These are phyloP conservation scores for Nigrospora sphaerica DNA, from an alignment of 2,329 filamentous ascomycete genomes.

Conservation along the genomic window DNA sequence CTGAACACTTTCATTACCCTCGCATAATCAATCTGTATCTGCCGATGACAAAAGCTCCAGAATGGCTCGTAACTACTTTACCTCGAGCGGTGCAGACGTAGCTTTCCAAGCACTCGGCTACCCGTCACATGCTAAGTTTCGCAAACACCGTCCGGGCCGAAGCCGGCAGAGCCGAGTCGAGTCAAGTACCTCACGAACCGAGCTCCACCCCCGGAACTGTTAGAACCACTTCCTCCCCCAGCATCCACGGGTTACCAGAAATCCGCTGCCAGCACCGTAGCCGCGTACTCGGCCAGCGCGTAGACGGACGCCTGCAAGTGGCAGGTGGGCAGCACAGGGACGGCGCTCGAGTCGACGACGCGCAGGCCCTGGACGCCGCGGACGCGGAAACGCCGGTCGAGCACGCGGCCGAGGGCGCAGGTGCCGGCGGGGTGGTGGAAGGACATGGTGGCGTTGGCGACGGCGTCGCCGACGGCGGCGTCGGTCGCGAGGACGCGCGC, in stretches of 20 bases:
- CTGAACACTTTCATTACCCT: too few relatives aligned
- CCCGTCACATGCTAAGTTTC: too few relatives aligned
- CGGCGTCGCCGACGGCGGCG: slow-evolving; percentile 6
- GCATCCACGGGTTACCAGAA: background rate
- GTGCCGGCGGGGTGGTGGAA: slow-evolving; percentile 14
- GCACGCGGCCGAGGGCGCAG: slow-evolving; percentile 8
- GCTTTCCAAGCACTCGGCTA: too few relatives aligned
- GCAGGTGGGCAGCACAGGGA: slow-evolving; percentile 9
- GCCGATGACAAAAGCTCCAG: too few relatives aligned
- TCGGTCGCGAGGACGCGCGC: slow-evolving; percentile 9
- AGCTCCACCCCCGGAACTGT: too few relatives aligned
- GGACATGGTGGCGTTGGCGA: slow-evolving; percentile 3
- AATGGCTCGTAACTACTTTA: too few relatives aligned
- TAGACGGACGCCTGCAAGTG: slow-evolving; percentile 10
- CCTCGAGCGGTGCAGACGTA: too few relatives aligned
- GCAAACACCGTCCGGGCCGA: too few relatives aligned
- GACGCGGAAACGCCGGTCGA: slow-evolving; percentile 9
- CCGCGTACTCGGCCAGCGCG: slow-evolving; percentile 4
- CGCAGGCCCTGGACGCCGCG: slow-evolving; percentile 10
- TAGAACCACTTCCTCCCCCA: too few relatives aligned
- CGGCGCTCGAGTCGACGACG: slow-evolving; percentile 10
- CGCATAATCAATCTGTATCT: too few relatives aligned
- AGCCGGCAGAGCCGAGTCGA: too few relatives aligned
- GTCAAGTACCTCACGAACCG: too few relatives aligned
- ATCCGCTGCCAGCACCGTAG: background rate